Conservation (phyloP, 768 basidiomycete species). For the Podaxis mareebaensis region DNA sequence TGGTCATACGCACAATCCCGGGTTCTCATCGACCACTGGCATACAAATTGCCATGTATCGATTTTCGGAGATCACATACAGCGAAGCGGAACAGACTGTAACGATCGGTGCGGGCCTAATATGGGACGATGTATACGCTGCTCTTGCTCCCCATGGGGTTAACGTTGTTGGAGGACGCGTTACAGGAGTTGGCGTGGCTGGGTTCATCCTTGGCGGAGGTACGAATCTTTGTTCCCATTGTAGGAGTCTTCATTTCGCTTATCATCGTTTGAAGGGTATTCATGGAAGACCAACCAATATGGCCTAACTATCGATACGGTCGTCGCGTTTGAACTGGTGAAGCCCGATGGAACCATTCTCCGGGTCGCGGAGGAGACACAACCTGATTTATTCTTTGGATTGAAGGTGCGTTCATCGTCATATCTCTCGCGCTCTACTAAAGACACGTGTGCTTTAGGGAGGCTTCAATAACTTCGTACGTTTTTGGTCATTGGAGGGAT, state of each 20-base stretch:
- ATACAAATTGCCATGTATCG: conserved; percentile 58
- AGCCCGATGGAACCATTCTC: conserved; percentile 49
- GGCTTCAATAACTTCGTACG: conserved; percentile 61
- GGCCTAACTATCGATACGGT: conserved; percentile 62
- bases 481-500: not conserved
- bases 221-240: not conserved
- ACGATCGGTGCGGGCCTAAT: conserved; percentile 47
- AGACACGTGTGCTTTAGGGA: conserved; percentile 38
- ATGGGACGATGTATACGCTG: conserved; percentile 66
- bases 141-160: conserved; percentile 47
- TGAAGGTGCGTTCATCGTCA: conserved; percentile 17
- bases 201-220: conserved; percentile 62
- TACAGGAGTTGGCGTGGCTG: conserved; percentile 58
- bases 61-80: conserved; percentile 47
- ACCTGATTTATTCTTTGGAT: conserved; percentile 41
- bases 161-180: conserved; percentile 63
- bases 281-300: conserved; percentile 62
- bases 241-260: conserved; percentile 22
- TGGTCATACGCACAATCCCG: conserved; percentile 55
- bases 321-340: conserved; percentile 54
- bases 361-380: conserved; percentile 35
- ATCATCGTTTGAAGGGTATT: conserved; percentile 49
- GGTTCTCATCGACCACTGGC: conserved; percentile 61
- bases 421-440: not conserved
- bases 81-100: conserved; percentile 38